A percentile compares a stretch with the other conserved stretches of the same genome.
phyloP scores from a whole-genome alignment of 1,284 basidiomycete genomes.

The Cryptococcus sp. region DNA sequence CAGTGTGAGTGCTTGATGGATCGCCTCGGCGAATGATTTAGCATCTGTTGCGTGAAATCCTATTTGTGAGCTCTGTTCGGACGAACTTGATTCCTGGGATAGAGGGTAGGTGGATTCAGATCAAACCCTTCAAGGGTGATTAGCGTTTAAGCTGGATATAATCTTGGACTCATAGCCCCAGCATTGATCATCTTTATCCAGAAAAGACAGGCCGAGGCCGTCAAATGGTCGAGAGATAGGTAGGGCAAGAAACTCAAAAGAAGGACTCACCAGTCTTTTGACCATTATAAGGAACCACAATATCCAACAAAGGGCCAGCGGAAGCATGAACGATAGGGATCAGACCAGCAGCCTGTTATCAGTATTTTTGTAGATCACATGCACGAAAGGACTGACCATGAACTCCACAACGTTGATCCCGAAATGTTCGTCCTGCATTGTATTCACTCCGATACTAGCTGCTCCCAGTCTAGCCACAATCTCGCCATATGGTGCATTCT shows the following conservation, averaged over 20 bases:
- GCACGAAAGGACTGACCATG: conserved; percentile 61
- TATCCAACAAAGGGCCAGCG: conserved; percentile 86
- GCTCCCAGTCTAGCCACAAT: conserved; percentile 66
- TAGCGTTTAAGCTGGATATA: background rate
- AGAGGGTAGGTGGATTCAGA: background rate
- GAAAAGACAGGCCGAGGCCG: background rate
- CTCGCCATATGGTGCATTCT: conserved; percentile 74
- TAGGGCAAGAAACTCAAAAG: background rate
- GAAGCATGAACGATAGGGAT: conserved; percentile 91
- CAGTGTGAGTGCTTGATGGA: conserved; percentile 65
- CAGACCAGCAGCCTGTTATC: conserved; percentile 75
- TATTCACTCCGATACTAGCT: conserved; percentile 83
- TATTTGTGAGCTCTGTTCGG: conserved; percentile 26
- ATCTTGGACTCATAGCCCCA: background rate
- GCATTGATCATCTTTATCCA: background rate
- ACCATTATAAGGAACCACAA: conserved; percentile 72
- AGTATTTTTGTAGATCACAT: background rate
- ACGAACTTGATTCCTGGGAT: background rate
- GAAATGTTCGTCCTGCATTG: conserved; percentile 99
- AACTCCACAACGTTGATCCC: conserved; percentile 98
- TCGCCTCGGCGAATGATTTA: conserved; percentile 64
- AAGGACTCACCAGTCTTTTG: conserved; percentile 58
- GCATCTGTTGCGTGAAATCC: conserved; percentile 77
- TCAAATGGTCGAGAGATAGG: background rate
- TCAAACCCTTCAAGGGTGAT: background rate